These are phyloP conservation scores for Durio zibethinus DNA, from an alignment of 345 rosid genomes.

Conservation along the genomic window DNA sequence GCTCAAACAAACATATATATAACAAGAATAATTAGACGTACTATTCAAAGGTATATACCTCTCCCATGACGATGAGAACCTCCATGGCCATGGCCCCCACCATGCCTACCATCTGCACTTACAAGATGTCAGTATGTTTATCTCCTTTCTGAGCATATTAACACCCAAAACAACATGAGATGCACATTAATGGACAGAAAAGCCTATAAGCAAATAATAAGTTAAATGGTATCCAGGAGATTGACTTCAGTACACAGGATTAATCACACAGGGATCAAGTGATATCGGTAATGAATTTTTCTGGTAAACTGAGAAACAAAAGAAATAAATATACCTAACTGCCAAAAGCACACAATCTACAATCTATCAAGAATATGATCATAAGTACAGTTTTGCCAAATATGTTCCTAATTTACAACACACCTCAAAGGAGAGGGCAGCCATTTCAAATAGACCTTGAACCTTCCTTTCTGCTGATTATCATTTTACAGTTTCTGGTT, in stretches of 20 bases:
- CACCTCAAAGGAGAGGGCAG: too few species aligned
- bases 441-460: too few species aligned
- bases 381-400: background rate
- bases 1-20: background rate
- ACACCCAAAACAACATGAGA: background rate
- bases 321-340: background rate
- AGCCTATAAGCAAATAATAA: background rate
- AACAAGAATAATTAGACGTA: background rate
- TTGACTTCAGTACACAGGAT: background rate
- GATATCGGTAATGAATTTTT: background rate
- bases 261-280: background rate
- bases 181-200: background rate
- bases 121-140: conserved; percentile 5
- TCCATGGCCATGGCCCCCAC: conserved; percentile 64
- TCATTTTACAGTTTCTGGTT: too few species aligned
- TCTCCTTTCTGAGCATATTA: background rate
- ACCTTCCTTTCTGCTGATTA: too few species aligned
- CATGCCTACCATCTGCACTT: conserved; percentile 70
- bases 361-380: background rate
- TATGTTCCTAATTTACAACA: too few species aligned
- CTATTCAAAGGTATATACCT: conserved; percentile 33
- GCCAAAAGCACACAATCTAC: background rate
- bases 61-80: conserved; percentile 60
- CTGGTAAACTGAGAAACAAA: background rate
- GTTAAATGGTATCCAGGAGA: background rate